Base-by-base conservation (phyloP, 441 rosid genomes). In the Jatropha multifida region DNA sequence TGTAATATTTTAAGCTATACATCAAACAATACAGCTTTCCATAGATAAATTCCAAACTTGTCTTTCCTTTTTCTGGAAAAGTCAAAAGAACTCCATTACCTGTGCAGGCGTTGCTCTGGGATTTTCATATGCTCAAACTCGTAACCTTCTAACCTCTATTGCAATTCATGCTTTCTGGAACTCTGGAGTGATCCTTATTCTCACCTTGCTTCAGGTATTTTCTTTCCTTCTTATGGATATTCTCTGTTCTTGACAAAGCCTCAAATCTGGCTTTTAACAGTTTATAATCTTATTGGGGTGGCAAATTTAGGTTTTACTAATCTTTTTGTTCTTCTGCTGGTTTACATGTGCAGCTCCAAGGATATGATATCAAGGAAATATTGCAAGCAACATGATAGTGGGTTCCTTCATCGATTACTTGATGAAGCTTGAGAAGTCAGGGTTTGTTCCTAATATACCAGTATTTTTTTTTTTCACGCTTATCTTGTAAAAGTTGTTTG, bases 141-240 rank as follows among this genome's bases (percentile, higher is more conserved):
- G 92, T 64, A 93, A 95, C 83, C 98, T 95, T 69, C 55, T 88
- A 72, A 85, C 95, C 26, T 92, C 95, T 5, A 90, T 95, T 78
- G 84, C 90, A 26, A 88, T 93, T 65, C 99, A 95, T 62, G 96
- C 93, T 41, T 86, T 87, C 65, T 90, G 96, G 98, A 93, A 92
- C 85, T 93, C 97, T 0, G 99, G 97, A 64, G 97, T 92, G 58
- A 90, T 93, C 77, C 75, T 92, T 63, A 81, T 95, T 65, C 95
- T 92, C 48, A 92, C 98, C 74, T 89, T 90, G 69, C 93, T 95
- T 88, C 93, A 88, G 97, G 98, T 93, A 84, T 54, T 69, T 9
- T 66, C 61, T 65, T 72, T 68, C 58, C 20, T 69, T 48, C 65
- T 68, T 10, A 23, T 13, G 7, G 41, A 42, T 42, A 14, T 14